Evolutionary conservation across 1,284 basidiomycete genomes (phyloP).

Genomic region (Heterobasidion irregulare): DNA sequence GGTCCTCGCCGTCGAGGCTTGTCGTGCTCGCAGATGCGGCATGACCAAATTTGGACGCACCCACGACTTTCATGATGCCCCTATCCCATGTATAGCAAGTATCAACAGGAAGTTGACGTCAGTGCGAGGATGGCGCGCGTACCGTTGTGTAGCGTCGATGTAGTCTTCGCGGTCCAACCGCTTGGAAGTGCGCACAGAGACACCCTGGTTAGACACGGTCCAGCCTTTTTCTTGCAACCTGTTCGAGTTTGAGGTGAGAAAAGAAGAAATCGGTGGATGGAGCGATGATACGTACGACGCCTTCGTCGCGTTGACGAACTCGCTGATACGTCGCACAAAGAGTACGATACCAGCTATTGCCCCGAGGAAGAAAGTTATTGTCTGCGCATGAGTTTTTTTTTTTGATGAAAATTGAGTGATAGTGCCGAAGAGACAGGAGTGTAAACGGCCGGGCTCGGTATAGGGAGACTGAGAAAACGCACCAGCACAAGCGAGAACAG

Average conservation of each 20-base stretch:
- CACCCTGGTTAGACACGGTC: constrained; percentile 43
- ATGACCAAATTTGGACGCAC: neutral
- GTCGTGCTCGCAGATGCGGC: neutral
- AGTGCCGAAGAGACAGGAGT: too few species aligned
- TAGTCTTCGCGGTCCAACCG: constrained; percentile 54
- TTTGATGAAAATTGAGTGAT: too few species aligned
- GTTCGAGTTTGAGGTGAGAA: neutral
- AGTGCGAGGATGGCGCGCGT: constrained; percentile 12
- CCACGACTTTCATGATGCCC: constrained; percentile 4
- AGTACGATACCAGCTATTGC: constrained; percentile 1
- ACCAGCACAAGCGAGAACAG: constrained; percentile 3
- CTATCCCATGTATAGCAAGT: neutral
- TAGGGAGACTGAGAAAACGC: neutral
- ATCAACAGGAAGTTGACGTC: neutral
- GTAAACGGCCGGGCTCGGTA: too few species aligned
- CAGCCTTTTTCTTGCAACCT: constrained; percentile 53
- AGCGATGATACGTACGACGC: constrained; percentile 1
- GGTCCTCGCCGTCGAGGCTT: neutral
- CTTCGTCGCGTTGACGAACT: neutral
- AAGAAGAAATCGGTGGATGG: neutral
- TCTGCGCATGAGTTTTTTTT: neutral
- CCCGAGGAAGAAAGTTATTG: constrained; percentile 1
- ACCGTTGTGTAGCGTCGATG: constrained; percentile 67
- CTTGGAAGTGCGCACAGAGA: constrained; percentile 54
- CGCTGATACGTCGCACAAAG: neutral